These are phyloP conservation scores for Hymenoscyphus linearis DNA, from an alignment of 2,329 filamentous ascomycete species.

Conservation along the genomic window DNA sequence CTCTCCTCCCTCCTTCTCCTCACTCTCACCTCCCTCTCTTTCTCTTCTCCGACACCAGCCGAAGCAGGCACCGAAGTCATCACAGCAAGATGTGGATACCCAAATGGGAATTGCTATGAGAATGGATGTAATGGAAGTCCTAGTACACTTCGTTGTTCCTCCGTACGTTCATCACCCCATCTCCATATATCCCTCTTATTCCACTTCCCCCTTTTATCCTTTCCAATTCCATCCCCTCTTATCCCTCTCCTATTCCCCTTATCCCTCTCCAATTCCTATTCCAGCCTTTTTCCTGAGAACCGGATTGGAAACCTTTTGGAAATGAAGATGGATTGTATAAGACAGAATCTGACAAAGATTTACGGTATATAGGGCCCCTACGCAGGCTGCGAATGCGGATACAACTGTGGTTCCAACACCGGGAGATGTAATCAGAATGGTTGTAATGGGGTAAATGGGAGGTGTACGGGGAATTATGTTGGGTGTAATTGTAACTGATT, in stretches of 20 bases:
- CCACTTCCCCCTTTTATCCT: too few species aligned
- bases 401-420: not conserved
- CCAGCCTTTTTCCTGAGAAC: not conserved
- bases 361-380: not conserved
- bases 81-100: not conserved
- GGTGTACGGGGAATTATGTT: not conserved
- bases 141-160: not conserved
- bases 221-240: too few species aligned
- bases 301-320: too few species aligned
- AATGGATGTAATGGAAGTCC: not conserved
- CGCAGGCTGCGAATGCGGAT: not conserved
- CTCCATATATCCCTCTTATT: too few species aligned
- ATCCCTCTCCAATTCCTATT: not conserved
- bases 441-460: not conserved
- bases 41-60: not conserved
- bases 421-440: not conserved
- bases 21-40: not conserved
- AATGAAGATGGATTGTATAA: too few species aligned
- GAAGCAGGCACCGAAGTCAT: not conserved
- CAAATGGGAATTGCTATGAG: slow-evolving; percentile 1
- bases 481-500: not conserved
- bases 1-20: not conserved
- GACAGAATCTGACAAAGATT: too few species aligned
- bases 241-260: too few species aligned
- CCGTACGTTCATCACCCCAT: too few species aligned